Conservation (phyloP, 169 alveolate species). For the Besnoitia besnoiti region DNA sequence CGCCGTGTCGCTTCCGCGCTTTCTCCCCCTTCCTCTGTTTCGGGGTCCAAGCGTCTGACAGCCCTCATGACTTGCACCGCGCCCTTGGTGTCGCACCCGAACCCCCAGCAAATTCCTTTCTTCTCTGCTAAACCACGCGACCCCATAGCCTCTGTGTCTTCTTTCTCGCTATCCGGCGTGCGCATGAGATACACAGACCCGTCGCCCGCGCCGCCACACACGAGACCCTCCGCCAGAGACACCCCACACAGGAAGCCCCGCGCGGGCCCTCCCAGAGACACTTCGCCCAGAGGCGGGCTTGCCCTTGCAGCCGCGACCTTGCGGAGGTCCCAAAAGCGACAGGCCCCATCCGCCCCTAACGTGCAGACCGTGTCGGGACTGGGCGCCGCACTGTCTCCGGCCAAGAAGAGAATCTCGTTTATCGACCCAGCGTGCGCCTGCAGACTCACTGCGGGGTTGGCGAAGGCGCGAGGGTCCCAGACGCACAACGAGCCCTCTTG, state of each 20-base stretch:
- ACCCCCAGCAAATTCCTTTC: constrained; percentile 37
- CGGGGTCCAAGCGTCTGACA: not conserved
- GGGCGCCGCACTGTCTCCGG: constrained; percentile 16
- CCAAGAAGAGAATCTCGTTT: not conserved
- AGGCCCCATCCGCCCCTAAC: constrained; percentile 52
- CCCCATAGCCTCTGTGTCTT: not conserved
- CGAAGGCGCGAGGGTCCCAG: constrained; percentile 55
- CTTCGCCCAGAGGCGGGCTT: not conserved
- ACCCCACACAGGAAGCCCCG: constrained; percentile 50
- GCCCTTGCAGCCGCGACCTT: not conserved
- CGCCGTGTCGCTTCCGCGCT: not conserved
- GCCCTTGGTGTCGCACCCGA: constrained; percentile 39
- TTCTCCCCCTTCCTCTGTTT: not conserved
- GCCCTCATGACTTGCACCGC: constrained; percentile 43
- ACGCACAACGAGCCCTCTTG: constrained; percentile 41
- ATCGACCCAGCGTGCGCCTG: constrained; percentile 51
- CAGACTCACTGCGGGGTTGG: constrained; percentile 24
- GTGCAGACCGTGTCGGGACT: not conserved
- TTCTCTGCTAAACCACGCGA: not conserved
- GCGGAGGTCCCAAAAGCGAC: constrained; percentile 51
- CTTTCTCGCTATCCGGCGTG: not conserved
- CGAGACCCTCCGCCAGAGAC: not conserved
- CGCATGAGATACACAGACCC: constrained; percentile 41
- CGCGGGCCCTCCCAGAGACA: not conserved
- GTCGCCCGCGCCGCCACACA: constrained; percentile 50